phyloP scores from a whole-genome alignment of 75 land plant genomes.

The Chamaecyparis obtusa region DNA sequence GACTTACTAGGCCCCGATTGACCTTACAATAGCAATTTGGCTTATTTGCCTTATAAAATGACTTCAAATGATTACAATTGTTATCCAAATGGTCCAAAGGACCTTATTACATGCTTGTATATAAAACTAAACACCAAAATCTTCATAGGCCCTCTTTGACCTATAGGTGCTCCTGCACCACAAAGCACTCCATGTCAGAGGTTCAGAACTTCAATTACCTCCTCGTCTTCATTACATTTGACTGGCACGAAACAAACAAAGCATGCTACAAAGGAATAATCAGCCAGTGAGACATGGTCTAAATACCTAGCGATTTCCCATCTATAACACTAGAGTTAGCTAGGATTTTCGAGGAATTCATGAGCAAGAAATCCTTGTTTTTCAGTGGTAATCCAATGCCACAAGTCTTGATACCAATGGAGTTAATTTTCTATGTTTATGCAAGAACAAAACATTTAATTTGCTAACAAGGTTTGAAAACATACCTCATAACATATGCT shows the following conservation, averaged over 20 bases:
- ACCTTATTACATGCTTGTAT: no score
- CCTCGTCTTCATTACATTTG: constrained; percentile 19
- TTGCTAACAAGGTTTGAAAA: no score
- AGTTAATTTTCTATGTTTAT: not conserved
- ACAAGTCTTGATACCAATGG: not conserved
- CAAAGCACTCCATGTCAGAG: constrained; percentile 18
- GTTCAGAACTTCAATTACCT: constrained; percentile 9
- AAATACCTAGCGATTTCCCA: constrained; percentile 13
- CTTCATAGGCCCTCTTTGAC: no score
- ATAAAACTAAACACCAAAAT: no score
- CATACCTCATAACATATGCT: no score
- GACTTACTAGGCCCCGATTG: no score
- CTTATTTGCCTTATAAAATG: no score
- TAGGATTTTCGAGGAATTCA: not conserved
- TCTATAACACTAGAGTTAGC: constrained; percentile 15
- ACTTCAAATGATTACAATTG: no score
- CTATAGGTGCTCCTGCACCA: no score
- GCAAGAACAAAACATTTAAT: no score
- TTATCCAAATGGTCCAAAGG: no score
- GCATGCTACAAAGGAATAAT: constrained; percentile 18
- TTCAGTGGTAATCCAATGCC: not conserved
- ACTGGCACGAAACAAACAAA: not conserved
- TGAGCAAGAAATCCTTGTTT: not conserved
- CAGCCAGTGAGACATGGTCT: constrained; percentile 31
- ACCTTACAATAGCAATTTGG: no score